Base-by-base conservation (phyloP, 2,329 filamentous ascomycete genomes). In the Albifimbria verrucaria region DNA sequence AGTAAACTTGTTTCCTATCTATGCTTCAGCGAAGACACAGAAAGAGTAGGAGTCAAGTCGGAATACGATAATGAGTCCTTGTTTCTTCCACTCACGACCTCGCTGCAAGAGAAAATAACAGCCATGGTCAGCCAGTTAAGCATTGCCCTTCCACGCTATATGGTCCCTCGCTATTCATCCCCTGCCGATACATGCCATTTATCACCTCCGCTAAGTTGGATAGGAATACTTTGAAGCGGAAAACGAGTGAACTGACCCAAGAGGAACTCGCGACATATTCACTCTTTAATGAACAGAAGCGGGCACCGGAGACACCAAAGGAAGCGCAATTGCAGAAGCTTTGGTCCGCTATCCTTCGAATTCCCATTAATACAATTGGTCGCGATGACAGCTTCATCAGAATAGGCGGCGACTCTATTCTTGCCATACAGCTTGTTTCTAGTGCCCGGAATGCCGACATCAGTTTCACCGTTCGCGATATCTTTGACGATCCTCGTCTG, bases 281-380 rank as follows among this genome's bases (percentile, higher is more conserved):
- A 6, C 32, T 39, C 11, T 17, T 39, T 15, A 39, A 39, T 15
- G 4, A 5, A 5, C 15, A 39, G 5, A 39, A 39, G 32, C 32
- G 32, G 11, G 32, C 32, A 17, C 32, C 32, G 15, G 32, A 39
- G 18, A 39, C 32, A 17, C 57, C 61, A 2, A 65, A 67, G 59
- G 72, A 74, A 55, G 62, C 63, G 46, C 62, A 63, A 2, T 56
- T 72, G 4, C 64, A 68, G 7, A 57, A 59, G 20, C 51, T 55
- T 50, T 56, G 54, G 54, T 49, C 54, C 3, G 24, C 52, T 25
- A 36, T 54, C 12, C 36, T 56, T 2, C 32, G 22, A 15, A 24
- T 49, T n/a, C 32, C 24, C 25, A 20, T 25, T 5, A 10, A 54
- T 1, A 51, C 46, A 2, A 72, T 77, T 21, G 66, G 69, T 7